phyloP scores from a whole-genome alignment of 768 basidiomycete species.

The Ephemerocybe angulata region DNA sequence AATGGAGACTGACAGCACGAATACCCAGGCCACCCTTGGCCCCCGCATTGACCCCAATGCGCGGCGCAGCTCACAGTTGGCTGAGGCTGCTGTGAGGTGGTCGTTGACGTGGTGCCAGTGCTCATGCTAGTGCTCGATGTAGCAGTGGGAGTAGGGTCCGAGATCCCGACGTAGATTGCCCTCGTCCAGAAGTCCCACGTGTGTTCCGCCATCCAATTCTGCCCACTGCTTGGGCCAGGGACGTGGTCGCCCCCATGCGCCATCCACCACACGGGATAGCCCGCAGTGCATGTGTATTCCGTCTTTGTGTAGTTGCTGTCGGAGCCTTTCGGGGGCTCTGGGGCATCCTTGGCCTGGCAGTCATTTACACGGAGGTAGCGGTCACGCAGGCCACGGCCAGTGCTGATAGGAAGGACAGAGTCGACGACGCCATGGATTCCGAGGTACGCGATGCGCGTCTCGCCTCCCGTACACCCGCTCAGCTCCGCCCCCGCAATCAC shows the following conservation, averaged over 20 bases:
- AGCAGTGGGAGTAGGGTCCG: neutral
- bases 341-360: constrained; percentile 6
- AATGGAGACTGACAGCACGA: constrained; percentile 9
- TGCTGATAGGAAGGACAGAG: constrained; percentile 2
- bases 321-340: neutral
- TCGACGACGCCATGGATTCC: constrained; percentile 7
- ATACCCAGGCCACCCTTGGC: constrained; percentile 13
- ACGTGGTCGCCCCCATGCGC: constrained; percentile 6
- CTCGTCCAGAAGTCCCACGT: constrained; percentile 8
- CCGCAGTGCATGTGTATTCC: constrained; percentile 2
- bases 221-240: neutral
- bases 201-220: constrained; percentile 5
- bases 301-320: constrained; percentile 9
- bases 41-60: constrained; percentile 11
- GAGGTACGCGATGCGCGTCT: constrained; percentile 3
- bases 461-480: constrained; percentile 7
- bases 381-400: constrained; percentile 1
- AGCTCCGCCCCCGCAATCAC: constrained; percentile 4
- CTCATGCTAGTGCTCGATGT: neutral
- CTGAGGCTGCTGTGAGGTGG: neutral
- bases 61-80: neutral
- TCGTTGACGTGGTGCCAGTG: neutral
- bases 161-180: constrained; percentile 1
- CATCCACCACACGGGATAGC: constrained; percentile 7
- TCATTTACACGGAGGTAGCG: constrained; percentile 7